Conservation (phyloP, 1,284 basidiomycete genomes). For the Megacollybia platyphylla region DNA sequence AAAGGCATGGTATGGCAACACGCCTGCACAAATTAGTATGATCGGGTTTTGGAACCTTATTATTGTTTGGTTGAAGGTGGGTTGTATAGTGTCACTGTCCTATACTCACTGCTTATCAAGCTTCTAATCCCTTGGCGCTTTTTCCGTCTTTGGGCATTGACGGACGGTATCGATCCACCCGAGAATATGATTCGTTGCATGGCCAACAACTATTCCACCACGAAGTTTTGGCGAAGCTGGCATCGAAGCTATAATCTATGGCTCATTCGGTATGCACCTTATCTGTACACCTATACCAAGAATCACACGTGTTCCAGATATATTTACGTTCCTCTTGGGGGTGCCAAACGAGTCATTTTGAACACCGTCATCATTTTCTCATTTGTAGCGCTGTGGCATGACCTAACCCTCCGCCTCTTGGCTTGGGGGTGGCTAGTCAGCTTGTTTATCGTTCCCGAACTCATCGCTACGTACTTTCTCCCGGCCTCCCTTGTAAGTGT, state of each 20-base stretch:
- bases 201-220: constrained; percentile 93
- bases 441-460: constrained; percentile 84
- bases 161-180: constrained; percentile 85
- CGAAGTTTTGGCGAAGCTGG: constrained; percentile 96
- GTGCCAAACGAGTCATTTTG: constrained; percentile 49
- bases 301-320: constrained; percentile 42
- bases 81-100: not conserved
- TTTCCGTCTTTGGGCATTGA: constrained; percentile 90
- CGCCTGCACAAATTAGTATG: constrained; percentile 79
- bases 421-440: constrained; percentile 97
- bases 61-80: constrained; percentile 92
- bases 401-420: constrained; percentile 78
- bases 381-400: constrained; percentile 99
- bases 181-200: constrained; percentile 99
- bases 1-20: constrained; percentile 62
- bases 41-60: constrained; percentile 97
- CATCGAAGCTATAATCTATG: constrained; percentile 95
- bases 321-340: constrained; percentile 92
- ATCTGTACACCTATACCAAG: not conserved
- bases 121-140: constrained; percentile 96
- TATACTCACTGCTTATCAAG: constrained; percentile 23
- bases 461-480: constrained; percentile 49
- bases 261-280: constrained; percentile 61
- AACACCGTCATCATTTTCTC: constrained; percentile 83
- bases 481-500: constrained; percentile 28